A percentile compares a stretch with the other conserved stretches of the same genome.
Evolutionary conservation across 495 filamentous ascomycete species (phyloP).

Genomic region (Penicillium antarcticum): DNA sequence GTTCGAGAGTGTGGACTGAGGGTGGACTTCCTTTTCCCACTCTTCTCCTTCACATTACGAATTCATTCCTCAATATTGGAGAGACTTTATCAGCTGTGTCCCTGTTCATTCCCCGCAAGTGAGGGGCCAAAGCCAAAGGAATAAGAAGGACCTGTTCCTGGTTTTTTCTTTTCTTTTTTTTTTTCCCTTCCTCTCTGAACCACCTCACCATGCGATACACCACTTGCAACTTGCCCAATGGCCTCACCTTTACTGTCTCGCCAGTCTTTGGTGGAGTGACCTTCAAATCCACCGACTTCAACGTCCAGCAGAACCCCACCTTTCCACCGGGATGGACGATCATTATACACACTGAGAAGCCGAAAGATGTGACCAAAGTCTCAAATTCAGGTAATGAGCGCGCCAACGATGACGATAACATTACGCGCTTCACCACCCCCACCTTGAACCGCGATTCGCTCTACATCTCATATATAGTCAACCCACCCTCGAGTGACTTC

Average conservation of each 20-base stretch:
- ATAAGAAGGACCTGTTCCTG: background rate
- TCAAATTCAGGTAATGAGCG: slow-evolving; percentile 5
- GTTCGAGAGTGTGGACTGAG: background rate
- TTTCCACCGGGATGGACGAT: slow-evolving; percentile 90
- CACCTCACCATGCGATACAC: slow-evolving; percentile 29
- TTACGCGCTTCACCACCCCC: slow-evolving; percentile 61
- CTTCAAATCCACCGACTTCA: slow-evolving; percentile 80
- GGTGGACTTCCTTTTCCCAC: background rate
- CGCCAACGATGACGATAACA: slow-evolving; percentile 19
- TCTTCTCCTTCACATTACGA: slow-evolving; percentile 1
- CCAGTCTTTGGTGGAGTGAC: slow-evolving; percentile 84
- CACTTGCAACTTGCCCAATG: slow-evolving; percentile 71
- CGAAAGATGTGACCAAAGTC: slow-evolving; percentile 22
- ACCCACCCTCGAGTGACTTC: slow-evolving; percentile 73
- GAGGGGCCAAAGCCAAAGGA: slow-evolving; percentile 5
- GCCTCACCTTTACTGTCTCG: slow-evolving; percentile 73
- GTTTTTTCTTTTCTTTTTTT: too few species aligned
- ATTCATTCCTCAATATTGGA: background rate
- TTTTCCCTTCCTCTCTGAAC: background rate
- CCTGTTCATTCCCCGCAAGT: background rate
- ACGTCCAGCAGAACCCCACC: slow-evolving; percentile 53
- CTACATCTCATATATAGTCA: slow-evolving; percentile 88
- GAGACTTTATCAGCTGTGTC: background rate
- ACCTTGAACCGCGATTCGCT: slow-evolving; percentile 75
- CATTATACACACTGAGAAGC: slow-evolving; percentile 71